A percentile compares a stretch with the other conserved stretches of the same genome.
Conservation (phyloP, 1,284 basidiomycete genomes). For the Trichosporon sp. region DNA sequence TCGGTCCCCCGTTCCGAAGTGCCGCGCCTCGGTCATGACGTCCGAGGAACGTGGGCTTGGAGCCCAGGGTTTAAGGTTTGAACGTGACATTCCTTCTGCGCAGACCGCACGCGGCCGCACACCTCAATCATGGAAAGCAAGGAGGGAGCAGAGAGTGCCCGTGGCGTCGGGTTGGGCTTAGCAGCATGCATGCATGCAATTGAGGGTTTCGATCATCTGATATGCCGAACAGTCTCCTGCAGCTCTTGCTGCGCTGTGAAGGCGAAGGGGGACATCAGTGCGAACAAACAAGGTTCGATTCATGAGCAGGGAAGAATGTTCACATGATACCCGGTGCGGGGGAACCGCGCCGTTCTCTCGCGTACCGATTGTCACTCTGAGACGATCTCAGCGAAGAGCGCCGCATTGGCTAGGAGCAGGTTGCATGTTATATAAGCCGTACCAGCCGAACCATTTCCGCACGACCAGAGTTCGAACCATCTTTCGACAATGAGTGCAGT, state of each 20-base stretch:
- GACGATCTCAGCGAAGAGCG: no score
- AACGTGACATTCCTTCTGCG: constrained; percentile 10
- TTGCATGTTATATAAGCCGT: no score
- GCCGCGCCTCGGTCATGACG: constrained; percentile 5
- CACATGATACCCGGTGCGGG: not conserved
- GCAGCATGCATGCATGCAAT: not conserved
- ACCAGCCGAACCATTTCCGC: no score
- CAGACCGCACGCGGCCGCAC: not conserved
- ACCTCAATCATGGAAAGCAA: no score
- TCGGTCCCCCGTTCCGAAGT: not conserved
- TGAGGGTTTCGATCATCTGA: not conserved
- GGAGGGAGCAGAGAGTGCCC: no score
- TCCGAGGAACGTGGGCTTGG: not conserved
- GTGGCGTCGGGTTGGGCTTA: no score
- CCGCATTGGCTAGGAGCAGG: no score
- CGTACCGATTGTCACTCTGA: no score
- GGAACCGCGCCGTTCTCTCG: no score
- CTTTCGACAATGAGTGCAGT: no score
- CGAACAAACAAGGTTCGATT: constrained; percentile 2
- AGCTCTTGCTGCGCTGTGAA: no score
- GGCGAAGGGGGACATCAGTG: not conserved
- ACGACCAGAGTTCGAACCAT: no score
- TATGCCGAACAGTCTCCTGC: not conserved
- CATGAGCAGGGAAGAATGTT: constrained; percentile 6
- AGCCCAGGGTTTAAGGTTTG: not conserved